Percentiles rank a stretch among this genome's conserved stretches.
Conservation (phyloP, 257 asterid genomes). For the Salvia rosmarinus region DNA sequence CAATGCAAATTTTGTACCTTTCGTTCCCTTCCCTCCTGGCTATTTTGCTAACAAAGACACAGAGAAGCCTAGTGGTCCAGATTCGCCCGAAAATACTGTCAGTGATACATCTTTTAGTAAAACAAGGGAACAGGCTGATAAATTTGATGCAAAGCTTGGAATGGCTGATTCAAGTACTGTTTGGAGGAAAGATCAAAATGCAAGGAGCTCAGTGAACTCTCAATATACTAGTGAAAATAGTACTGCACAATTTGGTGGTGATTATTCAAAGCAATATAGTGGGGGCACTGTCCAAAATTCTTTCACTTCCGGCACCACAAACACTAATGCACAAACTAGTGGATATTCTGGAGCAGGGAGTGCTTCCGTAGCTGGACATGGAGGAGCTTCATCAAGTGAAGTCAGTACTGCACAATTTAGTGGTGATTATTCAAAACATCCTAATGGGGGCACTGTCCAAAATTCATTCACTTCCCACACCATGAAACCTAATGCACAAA, state of each 20-base stretch:
- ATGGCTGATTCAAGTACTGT: conserved; percentile 14
- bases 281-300: conserved; percentile 31
- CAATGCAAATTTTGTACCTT: conserved; percentile 67
- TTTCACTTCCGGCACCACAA: conserved; percentile 18
- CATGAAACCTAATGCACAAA: no score
- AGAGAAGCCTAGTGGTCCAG: conserved; percentile 39
- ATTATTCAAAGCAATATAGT: conserved; percentile 21
- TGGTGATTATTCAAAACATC: no score
- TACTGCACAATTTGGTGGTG: conserved; percentile 32
- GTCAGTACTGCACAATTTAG: no score
- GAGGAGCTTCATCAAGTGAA: neutral
- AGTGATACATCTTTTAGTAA: conserved; percentile 39
- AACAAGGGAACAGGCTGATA: conserved; percentile 23
- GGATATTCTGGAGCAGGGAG: conserved; percentile 35
- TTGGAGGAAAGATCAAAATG: conserved; percentile 26
- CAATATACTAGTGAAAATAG: conserved; percentile 15
- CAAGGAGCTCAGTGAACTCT: conserved; percentile 27
- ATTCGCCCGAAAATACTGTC: conserved; percentile 33
- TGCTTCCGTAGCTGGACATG: conserved; percentile 19
- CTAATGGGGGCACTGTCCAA: no score
- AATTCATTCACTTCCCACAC: no score
- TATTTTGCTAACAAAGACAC: conserved; percentile 67
- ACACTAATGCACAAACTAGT: conserved; percentile 14
- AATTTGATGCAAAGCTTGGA: conserved; percentile 28
- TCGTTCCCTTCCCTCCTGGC: conserved; percentile 98